Evolutionary conservation across 2,329 filamentous ascomycete species (phyloP).

Genomic region (Botrytis hyacinthi): DNA sequence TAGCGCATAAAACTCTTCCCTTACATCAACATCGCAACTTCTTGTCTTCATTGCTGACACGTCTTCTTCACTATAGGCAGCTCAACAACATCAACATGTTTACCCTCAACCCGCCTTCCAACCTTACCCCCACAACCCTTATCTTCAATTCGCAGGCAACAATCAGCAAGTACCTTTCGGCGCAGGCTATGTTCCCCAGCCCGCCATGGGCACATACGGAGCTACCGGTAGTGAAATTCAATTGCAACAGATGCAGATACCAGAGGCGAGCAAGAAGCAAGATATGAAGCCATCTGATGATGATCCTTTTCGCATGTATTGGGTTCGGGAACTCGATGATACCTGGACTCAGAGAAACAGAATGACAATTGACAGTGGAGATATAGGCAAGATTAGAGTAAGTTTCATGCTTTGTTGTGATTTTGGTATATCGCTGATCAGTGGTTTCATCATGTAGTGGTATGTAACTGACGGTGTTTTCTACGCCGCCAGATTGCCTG

Average conservation of each 20-base stretch:
- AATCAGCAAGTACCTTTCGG: conserved; percentile 22
- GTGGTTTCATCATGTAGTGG: conserved; percentile 45
- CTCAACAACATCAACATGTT: not conserved
- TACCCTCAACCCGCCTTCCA: conserved; percentile 14
- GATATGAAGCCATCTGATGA: conserved; percentile 63
- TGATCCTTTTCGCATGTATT: conserved; percentile 59
- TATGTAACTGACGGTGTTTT: conserved; percentile 59
- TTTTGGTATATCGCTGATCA: not conserved
- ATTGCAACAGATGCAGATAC: conserved; percentile 30
- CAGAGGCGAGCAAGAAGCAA: conserved; percentile 42
- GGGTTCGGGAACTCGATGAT: conserved; percentile 58
- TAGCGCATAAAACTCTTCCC: not conserved
- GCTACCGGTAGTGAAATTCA: conserved; percentile 31
- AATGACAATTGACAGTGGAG: conserved; percentile 57
- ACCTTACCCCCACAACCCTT: conserved; percentile 1
- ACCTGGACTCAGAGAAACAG: conserved; percentile 59
- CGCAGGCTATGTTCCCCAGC: conserved; percentile 25
- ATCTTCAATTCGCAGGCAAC: not conserved
- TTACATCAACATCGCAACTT: not conserved
- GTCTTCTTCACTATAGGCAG: not conserved
- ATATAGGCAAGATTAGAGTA: conserved; percentile 47
- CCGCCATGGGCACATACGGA: conserved; percentile 25
- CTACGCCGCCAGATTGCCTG: conserved; percentile 56
- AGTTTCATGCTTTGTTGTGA: not conserved
- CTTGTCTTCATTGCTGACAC: not conserved